Percentiles rank a stretch among this genome's conserved stretches.
Conservation (phyloP, 345 rosid species). For the Triadica sebifera region DNA sequence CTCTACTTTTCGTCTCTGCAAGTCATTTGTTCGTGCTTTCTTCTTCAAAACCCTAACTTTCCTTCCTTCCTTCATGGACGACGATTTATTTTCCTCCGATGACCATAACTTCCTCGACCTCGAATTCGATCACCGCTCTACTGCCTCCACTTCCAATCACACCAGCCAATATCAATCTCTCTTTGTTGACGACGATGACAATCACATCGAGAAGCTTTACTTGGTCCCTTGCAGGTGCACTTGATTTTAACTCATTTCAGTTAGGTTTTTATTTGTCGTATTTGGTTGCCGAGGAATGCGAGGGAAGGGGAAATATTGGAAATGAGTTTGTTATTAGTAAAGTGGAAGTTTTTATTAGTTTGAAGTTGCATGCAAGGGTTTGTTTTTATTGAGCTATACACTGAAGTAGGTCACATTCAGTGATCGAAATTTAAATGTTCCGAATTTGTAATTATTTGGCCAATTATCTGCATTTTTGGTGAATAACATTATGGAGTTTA, state of each 20-base stretch:
- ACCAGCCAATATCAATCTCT: not conserved
- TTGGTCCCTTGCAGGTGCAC: constrained; percentile 22
- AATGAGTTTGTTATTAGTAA: too few species aligned
- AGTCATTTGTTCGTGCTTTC: constrained; percentile 3
- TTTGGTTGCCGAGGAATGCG: too few species aligned
- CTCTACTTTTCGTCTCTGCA: constrained; percentile 16
- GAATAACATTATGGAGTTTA: not conserved
- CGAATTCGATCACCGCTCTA: not conserved
- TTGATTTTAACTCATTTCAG: not conserved
- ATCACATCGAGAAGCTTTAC: constrained; percentile 15
- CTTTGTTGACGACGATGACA: constrained; percentile 10
- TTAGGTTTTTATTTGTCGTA: not conserved
- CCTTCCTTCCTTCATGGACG: constrained; percentile 12
- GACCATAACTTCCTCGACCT: constrained; percentile 9
- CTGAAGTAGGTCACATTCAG: too few species aligned
- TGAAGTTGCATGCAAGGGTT: not conserved
- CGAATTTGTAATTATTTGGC: not conserved
- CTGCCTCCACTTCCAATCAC: constrained; percentile 2
- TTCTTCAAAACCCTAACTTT: constrained; percentile 11
- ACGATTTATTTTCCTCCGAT: constrained; percentile 1
- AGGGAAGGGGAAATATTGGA: not conserved
- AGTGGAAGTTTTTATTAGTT: not conserved
- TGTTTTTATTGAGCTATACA: too few species aligned
- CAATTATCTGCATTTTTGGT: not conserved
- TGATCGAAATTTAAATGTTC: too few species aligned